Evolutionary conservation across 192 early-diverging fungal species (phyloP).

Genomic region (Rhizoclosmatium globosum): DNA sequence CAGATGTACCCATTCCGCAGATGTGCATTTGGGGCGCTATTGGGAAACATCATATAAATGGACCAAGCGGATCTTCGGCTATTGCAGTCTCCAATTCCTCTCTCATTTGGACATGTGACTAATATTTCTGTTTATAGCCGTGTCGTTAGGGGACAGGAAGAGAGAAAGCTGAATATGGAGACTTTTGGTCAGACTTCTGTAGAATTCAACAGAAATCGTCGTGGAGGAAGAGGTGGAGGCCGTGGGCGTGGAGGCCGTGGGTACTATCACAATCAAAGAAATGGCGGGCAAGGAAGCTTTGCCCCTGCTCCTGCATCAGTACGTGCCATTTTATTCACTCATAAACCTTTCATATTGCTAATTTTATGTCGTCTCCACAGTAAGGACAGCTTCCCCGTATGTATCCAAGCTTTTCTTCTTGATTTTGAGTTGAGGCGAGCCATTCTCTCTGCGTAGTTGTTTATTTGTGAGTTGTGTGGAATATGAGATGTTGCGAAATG

Average conservation of each 20-base stretch:
- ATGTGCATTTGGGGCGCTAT: too few relatives aligned
- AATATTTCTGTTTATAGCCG: slow-evolving; percentile 50
- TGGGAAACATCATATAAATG: too few relatives aligned
- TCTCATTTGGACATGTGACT: slow-evolving; percentile 6
- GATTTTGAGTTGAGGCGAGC: not conserved
- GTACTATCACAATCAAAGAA: slow-evolving; percentile 31
- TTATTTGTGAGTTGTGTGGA: not conserved
- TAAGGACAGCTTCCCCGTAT: slow-evolving; percentile 1
- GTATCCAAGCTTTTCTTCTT: not conserved
- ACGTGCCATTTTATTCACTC: too few relatives aligned
- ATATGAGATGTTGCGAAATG: not conserved
- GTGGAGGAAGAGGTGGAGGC: slow-evolving; percentile 44
- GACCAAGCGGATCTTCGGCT: too few relatives aligned
- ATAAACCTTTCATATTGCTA: not conserved
- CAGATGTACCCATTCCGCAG: too few relatives aligned
- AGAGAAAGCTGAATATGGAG: slow-evolving; percentile 91
- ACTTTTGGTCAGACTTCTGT: slow-evolving; percentile 88
- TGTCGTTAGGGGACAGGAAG: slow-evolving; percentile 81
- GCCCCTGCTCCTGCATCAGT: not conserved
- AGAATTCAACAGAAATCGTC: slow-evolving; percentile 24
- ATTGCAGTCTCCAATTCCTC: not conserved
- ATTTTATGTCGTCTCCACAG: slow-evolving; percentile 24
- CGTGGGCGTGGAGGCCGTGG: slow-evolving; percentile 27
- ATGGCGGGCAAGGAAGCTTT: slow-evolving; percentile 4
- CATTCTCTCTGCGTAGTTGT: slow-evolving; percentile 4